These are phyloP conservation scores for Blastomyces gilchristii DNA, from an alignment of 2,329 filamentous ascomycete species.

Conservation along the genomic window DNA sequence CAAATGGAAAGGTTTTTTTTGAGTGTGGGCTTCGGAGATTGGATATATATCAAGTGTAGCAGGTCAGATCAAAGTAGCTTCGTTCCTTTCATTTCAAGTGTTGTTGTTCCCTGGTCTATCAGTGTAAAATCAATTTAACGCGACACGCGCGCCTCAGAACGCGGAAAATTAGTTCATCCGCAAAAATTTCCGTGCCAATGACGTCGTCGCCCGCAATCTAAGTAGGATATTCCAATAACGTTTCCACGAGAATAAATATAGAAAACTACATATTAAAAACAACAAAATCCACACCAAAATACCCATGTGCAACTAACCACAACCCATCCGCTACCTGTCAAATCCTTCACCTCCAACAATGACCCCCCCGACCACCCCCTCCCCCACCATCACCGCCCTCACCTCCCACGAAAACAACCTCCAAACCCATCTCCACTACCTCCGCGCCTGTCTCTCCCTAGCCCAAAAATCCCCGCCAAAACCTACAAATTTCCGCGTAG, in stretches of 20 bases:
- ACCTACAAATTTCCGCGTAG: constrained; percentile 87
- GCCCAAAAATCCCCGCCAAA: constrained; percentile 72
- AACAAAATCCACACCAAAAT: not conserved
- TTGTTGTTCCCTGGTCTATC: not conserved
- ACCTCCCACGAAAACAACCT: constrained; percentile 17
- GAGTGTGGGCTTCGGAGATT: not conserved
- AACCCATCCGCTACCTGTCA: not conserved
- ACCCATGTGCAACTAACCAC: not conserved
- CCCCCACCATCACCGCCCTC: not conserved
- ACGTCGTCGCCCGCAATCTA: not conserved
- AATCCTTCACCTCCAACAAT: constrained; percentile 5
- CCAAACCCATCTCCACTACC: constrained; percentile 39
- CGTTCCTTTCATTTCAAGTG: not conserved
- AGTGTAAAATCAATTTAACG: not conserved
- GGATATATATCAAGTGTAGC: not conserved
- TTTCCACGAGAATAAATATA: not conserved
- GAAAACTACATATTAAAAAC: not conserved
- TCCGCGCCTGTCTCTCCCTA: constrained; percentile 63
- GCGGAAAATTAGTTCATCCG: constrained; percentile 5
- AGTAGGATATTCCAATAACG: not conserved
- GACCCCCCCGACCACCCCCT: constrained; percentile 17
- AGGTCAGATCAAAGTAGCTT: not conserved
- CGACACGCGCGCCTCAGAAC: not conserved
- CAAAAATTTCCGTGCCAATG: not conserved
- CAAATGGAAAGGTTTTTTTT: not conserved